Conservation (phyloP, 768 basidiomycete species). For the Amanita phalloides region DNA sequence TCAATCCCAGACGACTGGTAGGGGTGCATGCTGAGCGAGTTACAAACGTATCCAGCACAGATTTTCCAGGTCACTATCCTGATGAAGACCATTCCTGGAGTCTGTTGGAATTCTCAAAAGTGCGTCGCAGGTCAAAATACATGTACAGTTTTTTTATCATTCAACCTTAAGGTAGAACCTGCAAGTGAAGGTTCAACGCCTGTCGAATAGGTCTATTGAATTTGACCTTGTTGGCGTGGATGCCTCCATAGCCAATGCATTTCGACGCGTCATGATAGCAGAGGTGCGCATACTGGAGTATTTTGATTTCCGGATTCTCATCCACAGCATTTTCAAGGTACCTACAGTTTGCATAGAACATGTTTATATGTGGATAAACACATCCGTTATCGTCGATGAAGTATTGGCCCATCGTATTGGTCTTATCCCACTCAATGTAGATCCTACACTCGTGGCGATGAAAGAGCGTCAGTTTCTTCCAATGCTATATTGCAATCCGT, state of each 20-base stretch:
- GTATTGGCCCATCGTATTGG: conserved; percentile 89
- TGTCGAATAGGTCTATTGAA: conserved; percentile 79
- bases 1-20: conserved; percentile 43
- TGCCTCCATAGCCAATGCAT: conserved; percentile 91
- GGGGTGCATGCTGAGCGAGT: conserved; percentile 61
- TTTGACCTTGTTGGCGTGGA: conserved; percentile 96
- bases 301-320: neutral
- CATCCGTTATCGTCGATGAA: conserved; percentile 88
- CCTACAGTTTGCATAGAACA: conserved; percentile 87
- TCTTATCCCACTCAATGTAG: conserved; percentile 78
- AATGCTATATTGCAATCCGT: neutral
- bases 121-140: conserved; percentile 26
- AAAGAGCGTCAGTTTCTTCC: conserved; percentile 26
- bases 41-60: conserved; percentile 75
- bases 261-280: conserved; percentile 85
- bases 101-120: conserved; percentile 63
- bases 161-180: conserved; percentile 44
- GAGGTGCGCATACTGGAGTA: conserved; percentile 46
- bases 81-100: conserved; percentile 83
- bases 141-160: conserved; percentile 6
- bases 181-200: conserved; percentile 59
- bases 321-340: conserved; percentile 38
- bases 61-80: conserved; percentile 86
- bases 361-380: conserved; percentile 93
- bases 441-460: conserved; percentile 65